phyloP scores from a whole-genome alignment of 2,329 filamentous ascomycete species.

The Pseudopithomyces chartarum region DNA sequence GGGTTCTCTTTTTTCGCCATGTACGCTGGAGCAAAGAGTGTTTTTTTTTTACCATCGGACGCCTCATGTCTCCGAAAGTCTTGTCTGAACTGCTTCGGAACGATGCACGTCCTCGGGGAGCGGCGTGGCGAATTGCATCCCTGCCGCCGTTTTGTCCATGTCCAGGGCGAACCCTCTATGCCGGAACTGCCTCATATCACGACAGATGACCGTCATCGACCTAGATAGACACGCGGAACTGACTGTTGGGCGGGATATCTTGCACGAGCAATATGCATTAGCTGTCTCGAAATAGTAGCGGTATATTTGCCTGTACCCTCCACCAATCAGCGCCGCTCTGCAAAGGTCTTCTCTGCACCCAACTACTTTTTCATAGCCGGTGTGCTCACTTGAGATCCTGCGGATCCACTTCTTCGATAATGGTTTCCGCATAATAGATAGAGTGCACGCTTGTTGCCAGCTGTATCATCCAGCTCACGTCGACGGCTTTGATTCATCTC shows the following conservation, averaged over 20 bases:
- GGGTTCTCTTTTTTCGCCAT: neutral
- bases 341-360: constrained; percentile 9
- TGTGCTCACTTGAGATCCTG: neutral
- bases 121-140: constrained; percentile 7
- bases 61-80: neutral
- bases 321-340: constrained; percentile 16
- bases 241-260: constrained; percentile 6
- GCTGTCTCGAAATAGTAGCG: constrained; percentile 17
- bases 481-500: neutral
- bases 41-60: neutral
- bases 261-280: constrained; percentile 22
- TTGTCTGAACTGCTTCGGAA: constrained; percentile 4
- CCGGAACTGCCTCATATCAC: neutral
- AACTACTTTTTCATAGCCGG: constrained; percentile 6
- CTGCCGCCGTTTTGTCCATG: constrained; percentile 8
- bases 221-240: neutral
- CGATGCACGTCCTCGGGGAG: constrained; percentile 5
- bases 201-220: neutral
- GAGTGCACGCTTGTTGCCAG: neutral
- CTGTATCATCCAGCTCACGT: neutral
- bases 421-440: neutral
- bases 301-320: constrained; percentile 17
- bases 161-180: neutral
- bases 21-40: neutral
- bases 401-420: neutral